A percentile compares a stretch with the other conserved stretches of the same genome.
These are phyloP conservation scores for Monosporascus sp. DNA, from an alignment of 2,329 filamentous ascomycete species.

Conservation along the genomic window DNA sequence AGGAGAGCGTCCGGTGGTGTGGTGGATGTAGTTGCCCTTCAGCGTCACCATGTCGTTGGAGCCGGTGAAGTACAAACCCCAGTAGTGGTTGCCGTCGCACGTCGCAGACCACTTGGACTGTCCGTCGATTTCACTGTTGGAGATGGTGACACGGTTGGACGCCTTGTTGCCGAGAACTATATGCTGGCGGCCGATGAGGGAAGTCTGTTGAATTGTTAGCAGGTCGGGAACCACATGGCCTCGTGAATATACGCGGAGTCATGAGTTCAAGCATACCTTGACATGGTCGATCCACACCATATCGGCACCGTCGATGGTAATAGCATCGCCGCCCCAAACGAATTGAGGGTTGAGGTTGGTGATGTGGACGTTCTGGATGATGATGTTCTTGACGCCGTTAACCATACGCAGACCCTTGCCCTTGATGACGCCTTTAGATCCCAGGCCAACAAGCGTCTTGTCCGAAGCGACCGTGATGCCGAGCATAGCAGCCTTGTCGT, in stretches of 20 bases:
- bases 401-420: slow-evolving; percentile 50
- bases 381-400: slow-evolving; percentile 46
- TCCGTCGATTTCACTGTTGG: slow-evolving; percentile 40
- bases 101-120: slow-evolving; percentile 32
- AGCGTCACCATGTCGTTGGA: slow-evolving; percentile 34
- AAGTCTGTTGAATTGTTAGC: slow-evolving; percentile 14
- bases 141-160: slow-evolving; percentile 34
- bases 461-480: slow-evolving; percentile 48
- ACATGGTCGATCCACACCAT: slow-evolving; percentile 20
- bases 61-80: slow-evolving; percentile 35
- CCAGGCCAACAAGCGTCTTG: slow-evolving; percentile 51
- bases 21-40: slow-evolving; percentile 38
- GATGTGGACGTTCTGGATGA: slow-evolving; percentile 52
- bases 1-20: slow-evolving; percentile 35
- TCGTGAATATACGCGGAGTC: too few species aligned
- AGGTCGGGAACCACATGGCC: too few species aligned
- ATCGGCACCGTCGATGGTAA: slow-evolving; percentile 42
- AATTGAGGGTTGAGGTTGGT: slow-evolving; percentile 49
- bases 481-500: slow-evolving; percentile 44
- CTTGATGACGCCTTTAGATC: slow-evolving; percentile 46
- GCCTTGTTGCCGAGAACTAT: slow-evolving; percentile 29
- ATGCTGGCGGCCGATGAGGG: slow-evolving; percentile 37
- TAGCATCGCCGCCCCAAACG: slow-evolving; percentile 53
- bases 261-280: slow-evolving; percentile 4
- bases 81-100: slow-evolving; percentile 41